Percentiles rank a stretch among this genome's conserved stretches.
Evolutionary conservation across 2,329 filamentous ascomycete genomes (phyloP).

Genomic region (Tolypocladium amazonense): DNA sequence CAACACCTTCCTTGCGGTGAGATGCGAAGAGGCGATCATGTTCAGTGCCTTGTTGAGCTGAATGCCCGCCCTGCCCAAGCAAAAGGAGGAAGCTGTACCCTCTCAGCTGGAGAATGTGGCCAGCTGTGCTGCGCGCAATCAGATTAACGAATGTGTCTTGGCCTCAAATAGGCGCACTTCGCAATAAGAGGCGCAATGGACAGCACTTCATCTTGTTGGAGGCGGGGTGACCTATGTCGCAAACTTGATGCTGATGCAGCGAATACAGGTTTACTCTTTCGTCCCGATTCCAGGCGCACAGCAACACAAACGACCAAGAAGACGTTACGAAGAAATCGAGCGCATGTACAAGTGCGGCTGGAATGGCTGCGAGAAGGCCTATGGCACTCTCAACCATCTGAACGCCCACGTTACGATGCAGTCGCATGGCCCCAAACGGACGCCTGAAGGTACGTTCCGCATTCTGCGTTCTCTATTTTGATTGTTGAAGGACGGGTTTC

Average conservation of each 20-base stretch:
- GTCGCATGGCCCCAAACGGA: slow-evolving; percentile 86
- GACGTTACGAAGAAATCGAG: slow-evolving; percentile 96
- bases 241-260: background rate
- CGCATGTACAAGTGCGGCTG: slow-evolving; percentile 99
- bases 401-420: slow-evolving; percentile 99
- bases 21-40: background rate
- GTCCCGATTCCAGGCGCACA: slow-evolving; percentile 94
- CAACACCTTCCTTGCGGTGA: background rate
- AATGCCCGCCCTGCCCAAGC: background rate
- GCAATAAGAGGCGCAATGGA: background rate
- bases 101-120: background rate
- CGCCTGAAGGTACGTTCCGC: slow-evolving; percentile 81
- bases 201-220: background rate
- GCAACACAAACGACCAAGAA: slow-evolving; percentile 88
- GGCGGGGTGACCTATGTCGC: background rate
- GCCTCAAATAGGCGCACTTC: background rate
- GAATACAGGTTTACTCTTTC: slow-evolving; percentile 83
- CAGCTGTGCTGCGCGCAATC: background rate
- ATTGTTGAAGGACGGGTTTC: background rate
- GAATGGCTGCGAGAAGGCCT: slow-evolving; percentile 97
- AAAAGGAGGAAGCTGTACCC: background rate
- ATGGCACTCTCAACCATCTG: slow-evolving; percentile 91
- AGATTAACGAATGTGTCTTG: background rate
- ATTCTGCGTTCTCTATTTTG: background rate
- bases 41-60: background rate